Evolutionary conservation across 1,139 yeast species (phyloP).

Genomic region (Geotrichum phurueaensis): DNA sequence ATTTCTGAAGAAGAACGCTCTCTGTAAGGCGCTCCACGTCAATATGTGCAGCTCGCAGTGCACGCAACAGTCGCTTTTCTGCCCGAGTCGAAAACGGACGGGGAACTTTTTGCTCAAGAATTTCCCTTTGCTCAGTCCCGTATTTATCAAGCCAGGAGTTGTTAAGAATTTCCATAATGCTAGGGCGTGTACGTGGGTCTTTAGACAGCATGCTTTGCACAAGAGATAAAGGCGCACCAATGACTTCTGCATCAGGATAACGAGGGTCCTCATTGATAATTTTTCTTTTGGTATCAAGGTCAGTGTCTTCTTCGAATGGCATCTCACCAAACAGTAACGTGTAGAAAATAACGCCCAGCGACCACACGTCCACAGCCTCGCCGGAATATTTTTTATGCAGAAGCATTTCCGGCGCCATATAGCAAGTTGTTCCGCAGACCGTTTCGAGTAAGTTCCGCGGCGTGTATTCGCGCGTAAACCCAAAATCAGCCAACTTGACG

Average conservation of each 20-base stretch:
- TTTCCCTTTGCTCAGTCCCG: slow-evolving; percentile 42
- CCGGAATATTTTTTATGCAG: slow-evolving; percentile 83
- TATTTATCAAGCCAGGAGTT: slow-evolving; percentile 55
- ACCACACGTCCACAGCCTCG: slow-evolving; percentile 91
- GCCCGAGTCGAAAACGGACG: slow-evolving; percentile 50
- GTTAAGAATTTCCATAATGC: slow-evolving; percentile 52
- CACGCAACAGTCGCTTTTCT: slow-evolving; percentile 62
- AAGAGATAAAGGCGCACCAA: slow-evolving; percentile 47
- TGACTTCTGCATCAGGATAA: slow-evolving; percentile 40
- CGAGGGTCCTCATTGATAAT: slow-evolving; percentile 64
- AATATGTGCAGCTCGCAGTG: slow-evolving; percentile 57
- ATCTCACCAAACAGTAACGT: slow-evolving; percentile 88
- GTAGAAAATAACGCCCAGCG: slow-evolving; percentile 84
- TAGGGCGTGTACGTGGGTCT: slow-evolving; percentile 60
- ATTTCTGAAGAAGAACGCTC: slow-evolving; percentile 54
- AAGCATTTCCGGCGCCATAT: slow-evolving; percentile 90
- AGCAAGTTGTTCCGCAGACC: slow-evolving; percentile 87
- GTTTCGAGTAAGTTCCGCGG: slow-evolving; percentile 44
- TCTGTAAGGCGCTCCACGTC: slow-evolving; percentile 59
- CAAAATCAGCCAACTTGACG: slow-evolving; percentile 84
- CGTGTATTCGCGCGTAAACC: slow-evolving; percentile 72
- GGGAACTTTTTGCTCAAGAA: slow-evolving; percentile 36
- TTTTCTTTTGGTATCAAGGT: slow-evolving; percentile 51
- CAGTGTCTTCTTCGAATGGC: slow-evolving; percentile 59
- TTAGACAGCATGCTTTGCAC: slow-evolving; percentile 55